Percentiles rank a stretch among this genome's conserved stretches.
Conservation (phyloP, 176 grass and related monocot genomes). For the Phoenix roebelenii region DNA sequence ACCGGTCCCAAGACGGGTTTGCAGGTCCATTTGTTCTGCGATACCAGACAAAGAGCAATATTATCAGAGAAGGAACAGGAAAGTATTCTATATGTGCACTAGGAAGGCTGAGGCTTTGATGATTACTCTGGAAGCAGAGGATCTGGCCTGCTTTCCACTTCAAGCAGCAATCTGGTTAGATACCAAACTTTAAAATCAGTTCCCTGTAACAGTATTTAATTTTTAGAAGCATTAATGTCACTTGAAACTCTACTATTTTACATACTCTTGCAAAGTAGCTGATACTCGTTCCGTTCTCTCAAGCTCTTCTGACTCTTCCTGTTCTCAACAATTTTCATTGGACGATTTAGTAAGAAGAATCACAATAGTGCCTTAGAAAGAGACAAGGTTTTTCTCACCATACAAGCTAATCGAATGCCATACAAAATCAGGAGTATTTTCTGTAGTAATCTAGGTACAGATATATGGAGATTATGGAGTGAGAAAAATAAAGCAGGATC, state of each 20-base stretch:
- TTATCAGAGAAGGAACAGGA: too few species aligned
- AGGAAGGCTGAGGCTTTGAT: background rate
- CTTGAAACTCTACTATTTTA: slow-evolving; percentile 10
- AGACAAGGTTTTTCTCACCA: too few species aligned
- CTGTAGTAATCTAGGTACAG: too few species aligned
- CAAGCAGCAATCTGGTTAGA: slow-evolving; percentile 40
- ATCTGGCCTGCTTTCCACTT: slow-evolving; percentile 54
- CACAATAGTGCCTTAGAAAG: too few species aligned
- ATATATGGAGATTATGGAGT: too few species aligned
- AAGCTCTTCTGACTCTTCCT: slow-evolving; percentile 72
- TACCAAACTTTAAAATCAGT: background rate
- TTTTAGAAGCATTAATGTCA: background rate
- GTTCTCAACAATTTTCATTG: background rate
- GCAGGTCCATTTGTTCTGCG: slow-evolving; percentile 10
- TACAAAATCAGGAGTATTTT: too few species aligned
- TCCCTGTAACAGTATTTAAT: slow-evolving; percentile 1
- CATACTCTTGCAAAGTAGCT: slow-evolving; percentile 54
- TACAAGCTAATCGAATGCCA: too few species aligned
- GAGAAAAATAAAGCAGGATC: too few species aligned
- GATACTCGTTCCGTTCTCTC: slow-evolving; percentile 65
- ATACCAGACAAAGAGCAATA: background rate
- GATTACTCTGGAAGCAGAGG: slow-evolving; percentile 81
- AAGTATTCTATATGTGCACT: background rate
- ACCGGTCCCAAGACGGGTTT: slow-evolving; percentile 1
- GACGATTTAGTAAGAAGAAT: too few species aligned